Base-by-base conservation (phyloP, 768 basidiomycete species). In the Boletus vinaceobasis region DNA sequence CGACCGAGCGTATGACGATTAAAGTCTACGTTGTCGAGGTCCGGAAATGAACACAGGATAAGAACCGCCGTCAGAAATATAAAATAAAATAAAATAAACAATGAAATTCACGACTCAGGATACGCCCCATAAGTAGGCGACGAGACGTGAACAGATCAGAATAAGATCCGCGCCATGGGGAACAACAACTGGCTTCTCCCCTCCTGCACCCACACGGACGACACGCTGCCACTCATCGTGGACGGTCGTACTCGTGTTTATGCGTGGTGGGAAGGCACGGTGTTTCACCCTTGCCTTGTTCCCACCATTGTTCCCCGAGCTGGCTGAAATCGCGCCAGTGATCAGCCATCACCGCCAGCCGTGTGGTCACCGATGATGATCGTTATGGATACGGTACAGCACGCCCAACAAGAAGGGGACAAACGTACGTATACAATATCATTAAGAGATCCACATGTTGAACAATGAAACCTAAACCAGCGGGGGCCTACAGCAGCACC, bases 401-500 rank as follows among this genome's bases (percentile, higher is more conserved):
- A 58, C 13, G 37, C 42, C n/a, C 43, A 27, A 19, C 45, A 48
- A 36, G 26, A 35, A 36, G 26, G 19, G 56, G 50, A 40, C 50
- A 58, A 39, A 75, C 79, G 59, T 57, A 85, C 80, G 69, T 86
- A 86, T 68, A 81, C 65, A 47, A 72, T 74, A 63, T 88, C 85
- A 65, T 87, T 83, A 32, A 84, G 63, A 21, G 71, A 68, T 55
- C 85, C 56, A 27, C 84, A 58, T 83, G 86, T 60, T 83, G 84
- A 17, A 80, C 84, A 44, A 87, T 66, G 84, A 75, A 42, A 79
- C 82, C 52, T 85, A 69, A 46, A 72, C 77, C 4, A 80, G 84
- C 59, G 80, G 79, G 60, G 84, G 69, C 87, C 87, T 11, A 79
- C 63, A 15, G 78, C 74, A 31, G 77, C 63, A 61, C 81, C 81